Evolutionary conservation across 305 asterid species (phyloP), one percentile per base, ranked within the genome.

Genomic region (Ajuga reptans): DNA sequence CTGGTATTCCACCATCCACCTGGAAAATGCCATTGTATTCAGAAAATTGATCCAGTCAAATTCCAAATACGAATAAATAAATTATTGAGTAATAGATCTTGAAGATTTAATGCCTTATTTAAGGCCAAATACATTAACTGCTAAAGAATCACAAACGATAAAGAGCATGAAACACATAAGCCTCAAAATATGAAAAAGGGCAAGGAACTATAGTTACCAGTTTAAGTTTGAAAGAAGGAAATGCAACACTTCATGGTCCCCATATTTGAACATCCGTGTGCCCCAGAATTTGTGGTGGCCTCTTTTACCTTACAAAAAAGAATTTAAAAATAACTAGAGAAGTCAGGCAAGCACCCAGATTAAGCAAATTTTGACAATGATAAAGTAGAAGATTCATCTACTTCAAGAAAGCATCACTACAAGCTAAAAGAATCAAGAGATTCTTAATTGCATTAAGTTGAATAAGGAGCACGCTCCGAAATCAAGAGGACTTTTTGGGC

Each of bases 261-360:
- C 99, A 73, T 85, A 91, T 70, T 87, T 91, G 84, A 93, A 93
- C 95, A 93, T 93, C 78, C 97, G 84, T 43, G 99, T 93, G 75
- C 99, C 99, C 99, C 99, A 93, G 78, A 87, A 89, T 85, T 93
- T 93, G 80, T 93, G 99, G 53, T 87, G 79, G 63, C 96, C 99
- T 72, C 99, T 86, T 85, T 91, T 93, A 83, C 99, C 99, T 93
- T 79, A 73, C 74, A 80, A 73, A 70, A n/a, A 46, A 59, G 33
- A 52, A 69, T 51, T 50, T 10, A 51, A 49, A 21, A 57, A 68
- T 12, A 69, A 8, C 61, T 49, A 59, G n/a, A 59, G 10, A 16
- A 65, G 58, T 34, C 45, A 62, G 61, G 49, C 69, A 47, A 71
- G 72, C 50, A 61, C 37, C 56, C 11, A n/a, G 5, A 47, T 36